Percentiles rank a stretch among this genome's conserved stretches.
Conservation (phyloP, 2,329 filamentous ascomycete genomes). For the Davidsoniella australis region DNA sequence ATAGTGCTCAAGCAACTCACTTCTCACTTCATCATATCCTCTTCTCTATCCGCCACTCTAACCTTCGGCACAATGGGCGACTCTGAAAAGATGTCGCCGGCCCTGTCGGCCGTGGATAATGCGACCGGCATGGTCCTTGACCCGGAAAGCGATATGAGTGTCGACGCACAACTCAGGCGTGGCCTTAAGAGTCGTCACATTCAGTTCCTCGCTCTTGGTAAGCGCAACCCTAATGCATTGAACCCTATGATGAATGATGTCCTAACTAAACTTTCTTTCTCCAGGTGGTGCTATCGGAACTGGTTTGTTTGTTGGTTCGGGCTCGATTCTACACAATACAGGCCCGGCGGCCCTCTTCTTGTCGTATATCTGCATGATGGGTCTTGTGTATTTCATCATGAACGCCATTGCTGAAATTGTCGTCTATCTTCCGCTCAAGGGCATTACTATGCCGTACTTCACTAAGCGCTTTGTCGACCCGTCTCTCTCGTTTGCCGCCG, state of each 20-base stretch:
- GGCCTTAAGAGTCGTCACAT: slow-evolving; percentile 43
- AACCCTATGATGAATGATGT: not conserved
- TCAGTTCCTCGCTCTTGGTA: slow-evolving; percentile 40
- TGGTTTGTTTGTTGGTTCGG: slow-evolving; percentile 46
- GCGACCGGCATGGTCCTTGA: slow-evolving; percentile 5
- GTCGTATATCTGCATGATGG: slow-evolving; percentile 43
- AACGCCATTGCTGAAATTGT: slow-evolving; percentile 38
- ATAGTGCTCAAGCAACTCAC: too few species aligned
- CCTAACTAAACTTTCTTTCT: not conserved
- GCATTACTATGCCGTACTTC: slow-evolving; percentile 40
- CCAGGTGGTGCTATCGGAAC: slow-evolving; percentile 40
- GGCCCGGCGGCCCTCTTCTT: slow-evolving; percentile 54
- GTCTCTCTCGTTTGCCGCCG: slow-evolving; percentile 37
- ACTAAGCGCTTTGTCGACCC: slow-evolving; percentile 37
- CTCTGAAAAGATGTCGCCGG: not conserved
- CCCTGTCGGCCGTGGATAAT: not conserved
- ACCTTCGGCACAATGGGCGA: too few species aligned
- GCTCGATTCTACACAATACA: slow-evolving; percentile 34
- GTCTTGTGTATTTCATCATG: slow-evolving; percentile 36
- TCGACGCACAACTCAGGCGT: slow-evolving; percentile 30
- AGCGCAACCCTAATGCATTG: not conserved
- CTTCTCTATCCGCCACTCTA: too few species aligned
- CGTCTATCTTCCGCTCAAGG: slow-evolving; percentile 36
- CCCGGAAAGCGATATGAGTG: slow-evolving; percentile 13
- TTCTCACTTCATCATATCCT: too few species aligned